Evolutionary conservation across 106 monocot genomes (phyloP).

Genomic region (Agapanthus africanus): DNA sequence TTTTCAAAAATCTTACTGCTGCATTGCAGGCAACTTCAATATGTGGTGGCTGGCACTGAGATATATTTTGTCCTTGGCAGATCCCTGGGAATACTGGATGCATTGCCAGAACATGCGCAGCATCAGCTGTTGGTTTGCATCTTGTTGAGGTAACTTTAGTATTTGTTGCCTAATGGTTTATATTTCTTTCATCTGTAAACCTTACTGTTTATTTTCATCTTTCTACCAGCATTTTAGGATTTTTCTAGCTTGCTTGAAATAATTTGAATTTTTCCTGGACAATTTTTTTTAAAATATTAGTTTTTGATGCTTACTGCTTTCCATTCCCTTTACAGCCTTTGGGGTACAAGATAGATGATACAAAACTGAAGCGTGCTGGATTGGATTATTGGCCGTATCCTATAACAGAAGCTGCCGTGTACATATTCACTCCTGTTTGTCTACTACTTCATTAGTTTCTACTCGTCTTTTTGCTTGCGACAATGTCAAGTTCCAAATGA

Average conservation of each 20-base stretch:
- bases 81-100: conserved; percentile 96
- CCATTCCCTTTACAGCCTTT: conserved; percentile 57
- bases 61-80: conserved; percentile 51
- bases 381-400: conserved; percentile 99
- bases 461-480: not conserved
- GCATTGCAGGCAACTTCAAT: conserved; percentile 16
- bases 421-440: not conserved
- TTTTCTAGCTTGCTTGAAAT: not conserved
- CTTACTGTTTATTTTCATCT: not conserved
- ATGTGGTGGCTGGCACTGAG: conserved; percentile 34
- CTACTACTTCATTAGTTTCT: not conserved
- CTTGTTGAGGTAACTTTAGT: conserved; percentile 70
- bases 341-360: conserved; percentile 81
- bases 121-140: conserved; percentile 88
- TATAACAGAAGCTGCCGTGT: not conserved
- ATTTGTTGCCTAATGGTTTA: not conserved
- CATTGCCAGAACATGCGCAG: conserved; percentile 97
- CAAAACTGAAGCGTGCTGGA: conserved; percentile 99
- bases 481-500: not conserved
- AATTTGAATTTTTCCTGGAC: too few relatives aligned
- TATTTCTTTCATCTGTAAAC: not conserved
- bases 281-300: too few relatives aligned
- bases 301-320: too few relatives aligned
- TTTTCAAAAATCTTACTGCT: conserved; percentile 13
- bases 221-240: not conserved